Percentiles rank a stretch among this genome's conserved stretches.
Evolutionary conservation across 192 early-diverging fungal species (phyloP).

Genomic region (Entomortierella chlamydospora): DNA sequence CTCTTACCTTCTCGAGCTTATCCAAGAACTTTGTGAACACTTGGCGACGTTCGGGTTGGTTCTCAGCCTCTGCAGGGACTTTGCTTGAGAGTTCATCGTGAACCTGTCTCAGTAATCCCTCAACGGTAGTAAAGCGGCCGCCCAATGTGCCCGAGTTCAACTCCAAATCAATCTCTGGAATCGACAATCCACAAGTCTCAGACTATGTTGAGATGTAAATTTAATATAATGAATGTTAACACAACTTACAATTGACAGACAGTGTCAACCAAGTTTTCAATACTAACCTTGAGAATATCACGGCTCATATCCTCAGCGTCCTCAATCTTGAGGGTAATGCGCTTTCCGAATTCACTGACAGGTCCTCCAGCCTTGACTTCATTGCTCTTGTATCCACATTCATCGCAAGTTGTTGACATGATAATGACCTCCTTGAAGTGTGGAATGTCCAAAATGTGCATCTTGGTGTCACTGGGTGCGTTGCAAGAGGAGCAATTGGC

Average conservation of each 20-base stretch:
- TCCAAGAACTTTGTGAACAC: conserved; percentile 77
- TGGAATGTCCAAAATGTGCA: conserved; percentile 93
- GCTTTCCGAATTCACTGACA: conserved; percentile 79
- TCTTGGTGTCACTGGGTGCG: conserved; percentile 82
- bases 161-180: conserved; percentile 92
- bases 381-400: conserved; percentile 95
- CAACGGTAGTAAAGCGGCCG: conserved; percentile 95
- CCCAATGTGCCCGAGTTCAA: conserved; percentile 90
- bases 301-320: conserved; percentile 90
- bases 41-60: conserved; percentile 64
- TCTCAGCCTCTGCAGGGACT: conserved; percentile 77
- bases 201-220: no score
- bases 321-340: conserved; percentile 84
- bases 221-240: no score
- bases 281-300: conserved; percentile 86
- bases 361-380: conserved; percentile 96
- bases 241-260: no score
- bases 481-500: conserved; percentile 89
- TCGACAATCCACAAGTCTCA: conserved; percentile 90
- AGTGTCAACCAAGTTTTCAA: not conserved
- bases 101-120: conserved; percentile 91
- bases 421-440: conserved; percentile 97
- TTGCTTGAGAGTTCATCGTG: conserved; percentile 82
- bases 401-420: conserved; percentile 93
- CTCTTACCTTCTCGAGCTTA: conserved; percentile 70